phyloP scores from a whole-genome alignment of 257 asterid genomes.

The Coffea eugenioides region DNA sequence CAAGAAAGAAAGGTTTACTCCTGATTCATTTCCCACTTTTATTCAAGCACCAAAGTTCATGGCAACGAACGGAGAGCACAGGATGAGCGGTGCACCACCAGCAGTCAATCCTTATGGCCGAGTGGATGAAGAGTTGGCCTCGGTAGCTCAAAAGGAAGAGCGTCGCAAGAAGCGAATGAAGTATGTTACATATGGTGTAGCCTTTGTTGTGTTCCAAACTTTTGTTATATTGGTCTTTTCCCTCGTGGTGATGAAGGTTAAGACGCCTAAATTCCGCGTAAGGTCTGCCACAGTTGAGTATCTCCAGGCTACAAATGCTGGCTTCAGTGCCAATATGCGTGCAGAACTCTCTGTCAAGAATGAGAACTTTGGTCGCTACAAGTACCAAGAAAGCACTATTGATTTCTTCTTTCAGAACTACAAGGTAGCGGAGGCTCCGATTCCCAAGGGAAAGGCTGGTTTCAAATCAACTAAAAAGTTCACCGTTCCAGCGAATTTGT shows the following conservation, averaged over 20 bases:
- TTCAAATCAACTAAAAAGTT: slow-evolving; percentile 28
- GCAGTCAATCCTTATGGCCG: slow-evolving; percentile 16
- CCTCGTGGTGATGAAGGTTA: slow-evolving; percentile 28
- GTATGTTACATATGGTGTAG: slow-evolving; percentile 25
- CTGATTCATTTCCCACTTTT: background rate
- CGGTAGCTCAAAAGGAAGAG: slow-evolving; percentile 14
- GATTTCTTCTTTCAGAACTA: slow-evolving; percentile 28
- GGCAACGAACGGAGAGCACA: slow-evolving; percentile 6
- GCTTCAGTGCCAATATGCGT: slow-evolving; percentile 24
- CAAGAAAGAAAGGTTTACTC: background rate
- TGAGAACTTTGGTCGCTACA: slow-evolving; percentile 45
- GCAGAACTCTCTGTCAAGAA: slow-evolving; percentile 35
- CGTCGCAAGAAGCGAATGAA: slow-evolving; percentile 35
- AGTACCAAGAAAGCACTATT: slow-evolving; percentile 28
- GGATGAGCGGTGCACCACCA: background rate
- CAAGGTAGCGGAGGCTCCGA: slow-evolving; percentile 27
- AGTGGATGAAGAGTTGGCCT: slow-evolving; percentile 12
- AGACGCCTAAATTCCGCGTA: slow-evolving; percentile 38
- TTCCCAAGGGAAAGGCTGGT: slow-evolving; percentile 21
- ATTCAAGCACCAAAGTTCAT: background rate
- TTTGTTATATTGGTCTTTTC: slow-evolving; percentile 30
- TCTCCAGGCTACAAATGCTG: slow-evolving; percentile 9
- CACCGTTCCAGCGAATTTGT: slow-evolving; percentile 17
- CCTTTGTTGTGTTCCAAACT: slow-evolving; percentile 33
- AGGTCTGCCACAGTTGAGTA: slow-evolving; percentile 17